These are phyloP conservation scores for Clonostachys chloroleuca DNA, from an alignment of 2,329 filamentous ascomycete genomes.

Conservation along the genomic window DNA sequence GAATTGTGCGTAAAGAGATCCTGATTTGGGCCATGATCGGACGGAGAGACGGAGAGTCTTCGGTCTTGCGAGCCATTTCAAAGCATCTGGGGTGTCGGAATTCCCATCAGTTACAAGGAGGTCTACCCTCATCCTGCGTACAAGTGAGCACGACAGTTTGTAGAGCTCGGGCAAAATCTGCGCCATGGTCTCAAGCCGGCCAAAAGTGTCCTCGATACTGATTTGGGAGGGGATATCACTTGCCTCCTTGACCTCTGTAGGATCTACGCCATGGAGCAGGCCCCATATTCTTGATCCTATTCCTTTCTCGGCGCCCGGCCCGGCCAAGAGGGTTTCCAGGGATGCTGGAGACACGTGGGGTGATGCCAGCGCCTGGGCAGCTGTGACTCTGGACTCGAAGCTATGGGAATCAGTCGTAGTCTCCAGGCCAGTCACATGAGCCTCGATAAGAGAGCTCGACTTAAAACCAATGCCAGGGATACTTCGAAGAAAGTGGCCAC, in stretches of 20 bases:
- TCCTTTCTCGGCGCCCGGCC: constrained; percentile 65
- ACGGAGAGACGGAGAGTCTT: constrained; percentile 79
- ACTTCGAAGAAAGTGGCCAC: constrained; percentile 69
- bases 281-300: constrained; percentile 72
- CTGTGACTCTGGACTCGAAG: constrained; percentile 48
- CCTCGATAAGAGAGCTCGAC: constrained; percentile 40
- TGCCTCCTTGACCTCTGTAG: constrained; percentile 66
- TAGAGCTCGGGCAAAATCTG: constrained; percentile 64
- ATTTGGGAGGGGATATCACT: constrained; percentile 78
- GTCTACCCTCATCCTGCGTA: constrained; percentile 76
- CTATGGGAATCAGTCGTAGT: constrained; percentile 24
- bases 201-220: constrained; percentile 91
- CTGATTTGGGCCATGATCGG: constrained; percentile 45
- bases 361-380: constrained; percentile 59
- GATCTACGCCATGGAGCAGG: constrained; percentile 77
- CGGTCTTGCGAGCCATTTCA: constrained; percentile 72
- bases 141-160: constrained; percentile 64
- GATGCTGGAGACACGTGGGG: constrained; percentile 57
- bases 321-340: constrained; percentile 66
- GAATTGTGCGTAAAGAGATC: constrained; percentile 47
- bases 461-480: constrained; percentile 85
- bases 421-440: constrained; percentile 40
- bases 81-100: constrained; percentile 18
- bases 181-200: constrained; percentile 59
- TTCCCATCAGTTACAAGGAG: constrained; percentile 49